phyloP scores from a whole-genome alignment of 208 protist species.

The Leishmania martiniquensis region DNA sequence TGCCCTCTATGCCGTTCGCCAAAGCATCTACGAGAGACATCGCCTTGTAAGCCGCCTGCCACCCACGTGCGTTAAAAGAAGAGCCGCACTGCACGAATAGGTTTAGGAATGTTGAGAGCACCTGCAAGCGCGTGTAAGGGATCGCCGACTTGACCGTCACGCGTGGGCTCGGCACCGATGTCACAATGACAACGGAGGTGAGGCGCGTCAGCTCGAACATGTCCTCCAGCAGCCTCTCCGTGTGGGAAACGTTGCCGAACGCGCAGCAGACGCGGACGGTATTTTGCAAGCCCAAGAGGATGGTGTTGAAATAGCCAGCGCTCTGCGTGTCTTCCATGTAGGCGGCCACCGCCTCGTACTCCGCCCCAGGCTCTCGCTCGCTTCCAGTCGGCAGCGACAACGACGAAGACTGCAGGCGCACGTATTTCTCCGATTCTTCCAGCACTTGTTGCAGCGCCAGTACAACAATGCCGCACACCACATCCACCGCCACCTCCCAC shows the following conservation, averaged over 20 bases:
- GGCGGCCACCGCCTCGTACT: conserved; percentile 30
- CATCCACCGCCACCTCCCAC: conserved; percentile 80
- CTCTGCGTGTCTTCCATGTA: conserved; percentile 54
- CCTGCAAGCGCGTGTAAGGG: conserved; percentile 55
- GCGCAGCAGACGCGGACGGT: conserved; percentile 77
- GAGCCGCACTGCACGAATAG: conserved; percentile 65
- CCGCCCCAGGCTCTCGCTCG: neutral
- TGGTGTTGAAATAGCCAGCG: conserved; percentile 46
- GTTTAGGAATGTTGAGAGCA: conserved; percentile 69
- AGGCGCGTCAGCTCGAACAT: conserved; percentile 68
- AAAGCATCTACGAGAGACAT: conserved; percentile 79
- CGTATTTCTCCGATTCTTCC: conserved; percentile 52
- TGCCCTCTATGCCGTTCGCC: conserved; percentile 78
- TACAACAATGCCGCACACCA: conserved; percentile 44
- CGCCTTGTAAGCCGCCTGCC: conserved; percentile 69
- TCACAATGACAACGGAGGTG: conserved; percentile 45
- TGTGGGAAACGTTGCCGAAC: conserved; percentile 72
- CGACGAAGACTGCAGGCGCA: conserved; percentile 14
- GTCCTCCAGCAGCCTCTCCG: conserved; percentile 69
- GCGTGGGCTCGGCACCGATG: conserved; percentile 16
- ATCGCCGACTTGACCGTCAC: conserved; percentile 51
- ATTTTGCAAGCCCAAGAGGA: conserved; percentile 65
- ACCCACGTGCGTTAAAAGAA: conserved; percentile 62
- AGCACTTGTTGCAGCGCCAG: conserved; percentile 43
- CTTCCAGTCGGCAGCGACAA: neutral